These are phyloP conservation scores for Filosporella fistucella DNA, from an alignment of 495 filamentous ascomycete species.

Conservation along the genomic window DNA sequence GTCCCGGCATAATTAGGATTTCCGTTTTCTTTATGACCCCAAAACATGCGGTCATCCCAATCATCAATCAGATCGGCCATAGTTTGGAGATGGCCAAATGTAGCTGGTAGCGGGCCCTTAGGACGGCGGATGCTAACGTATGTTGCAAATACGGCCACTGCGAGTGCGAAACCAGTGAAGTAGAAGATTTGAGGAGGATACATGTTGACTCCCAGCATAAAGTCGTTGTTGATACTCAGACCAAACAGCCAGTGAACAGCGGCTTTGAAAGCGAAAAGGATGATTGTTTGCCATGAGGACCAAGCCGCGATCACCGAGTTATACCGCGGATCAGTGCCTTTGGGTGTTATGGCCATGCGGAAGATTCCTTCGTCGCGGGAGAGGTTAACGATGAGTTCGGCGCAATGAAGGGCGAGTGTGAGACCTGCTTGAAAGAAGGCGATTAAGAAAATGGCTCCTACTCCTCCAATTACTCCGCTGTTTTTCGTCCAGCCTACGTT, in stretches of 20 bases:
- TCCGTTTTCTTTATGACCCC: slow-evolving; percentile 33
- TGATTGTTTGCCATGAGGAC: slow-evolving; percentile 36
- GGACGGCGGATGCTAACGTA: slow-evolving; percentile 30
- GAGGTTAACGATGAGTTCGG: slow-evolving; percentile 39
- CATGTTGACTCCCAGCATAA: slow-evolving; percentile 32
- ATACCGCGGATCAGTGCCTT: slow-evolving; percentile 28
- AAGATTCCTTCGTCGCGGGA: slow-evolving; percentile 40
- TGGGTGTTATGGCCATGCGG: slow-evolving; percentile 25
- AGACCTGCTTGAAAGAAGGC: slow-evolving; percentile 29
- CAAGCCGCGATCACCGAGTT: slow-evolving; percentile 33
- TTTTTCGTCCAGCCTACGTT: slow-evolving; percentile 24
- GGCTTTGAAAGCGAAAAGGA: slow-evolving; percentile 38
- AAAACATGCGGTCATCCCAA: slow-evolving; percentile 38
- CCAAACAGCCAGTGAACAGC: slow-evolving; percentile 44
- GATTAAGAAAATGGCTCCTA: slow-evolving; percentile 27
- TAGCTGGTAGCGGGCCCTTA: slow-evolving; percentile 35
- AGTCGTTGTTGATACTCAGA: slow-evolving; percentile 27
- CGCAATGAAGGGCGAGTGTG: slow-evolving; percentile 38
- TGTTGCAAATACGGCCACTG: slow-evolving; percentile 32
- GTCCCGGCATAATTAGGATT: slow-evolving; percentile 10
- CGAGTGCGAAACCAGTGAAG: slow-evolving; percentile 26
- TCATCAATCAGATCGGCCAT: slow-evolving; percentile 41
- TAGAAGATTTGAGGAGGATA: slow-evolving; percentile 32
- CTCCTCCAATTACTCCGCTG: slow-evolving; percentile 18
- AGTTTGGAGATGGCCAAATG: slow-evolving; percentile 41